Evolutionary conservation across 148 eudicot species (phyloP).

Genomic region (Hydrangea macrophylla): DNA sequence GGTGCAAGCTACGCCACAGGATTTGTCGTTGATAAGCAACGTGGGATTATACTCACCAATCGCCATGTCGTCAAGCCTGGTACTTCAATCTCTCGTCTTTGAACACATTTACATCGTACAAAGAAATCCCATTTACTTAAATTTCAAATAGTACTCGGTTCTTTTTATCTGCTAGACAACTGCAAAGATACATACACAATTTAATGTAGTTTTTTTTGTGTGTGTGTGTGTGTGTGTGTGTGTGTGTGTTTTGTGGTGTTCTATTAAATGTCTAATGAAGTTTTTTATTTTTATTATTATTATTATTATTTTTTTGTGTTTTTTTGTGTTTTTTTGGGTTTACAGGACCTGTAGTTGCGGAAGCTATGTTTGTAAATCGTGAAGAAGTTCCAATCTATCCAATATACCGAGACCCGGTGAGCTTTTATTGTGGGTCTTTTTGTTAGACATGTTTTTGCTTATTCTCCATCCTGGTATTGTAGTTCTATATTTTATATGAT

Average conservation of each 20-base stretch:
- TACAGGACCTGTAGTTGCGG: constrained; percentile 92
- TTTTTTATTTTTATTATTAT: too few relatives aligned
- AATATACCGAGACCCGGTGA: constrained; percentile 88
- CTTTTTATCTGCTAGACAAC: too few relatives aligned
- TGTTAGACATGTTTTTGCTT: background rate
- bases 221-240: too few relatives aligned
- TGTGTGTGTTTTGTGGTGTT: too few relatives aligned
- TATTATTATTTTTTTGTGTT: too few relatives aligned
- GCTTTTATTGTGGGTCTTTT: constrained; percentile 20
- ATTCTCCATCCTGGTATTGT: background rate
- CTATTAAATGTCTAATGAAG: too few relatives aligned
- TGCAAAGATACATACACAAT: too few relatives aligned
- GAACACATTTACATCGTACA: too few relatives aligned
- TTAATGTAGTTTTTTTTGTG: too few relatives aligned
- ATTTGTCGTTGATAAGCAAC: constrained; percentile 79
- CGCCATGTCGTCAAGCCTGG: constrained; percentile 97
- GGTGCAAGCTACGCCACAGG: constrained; percentile 91
- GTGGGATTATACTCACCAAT: constrained; percentile 89
- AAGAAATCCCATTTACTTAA: too few relatives aligned
- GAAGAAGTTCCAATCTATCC: constrained; percentile 93
- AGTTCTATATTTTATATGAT: background rate
- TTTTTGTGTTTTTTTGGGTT: too few relatives aligned
- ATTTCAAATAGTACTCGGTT: too few relatives aligned
- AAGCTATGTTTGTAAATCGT: constrained; percentile 94
- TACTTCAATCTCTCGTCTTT: constrained; percentile 6